Evolutionary conservation across 2,329 filamentous ascomycete genomes (phyloP).

Genomic region (Raffaelea albimanens): DNA sequence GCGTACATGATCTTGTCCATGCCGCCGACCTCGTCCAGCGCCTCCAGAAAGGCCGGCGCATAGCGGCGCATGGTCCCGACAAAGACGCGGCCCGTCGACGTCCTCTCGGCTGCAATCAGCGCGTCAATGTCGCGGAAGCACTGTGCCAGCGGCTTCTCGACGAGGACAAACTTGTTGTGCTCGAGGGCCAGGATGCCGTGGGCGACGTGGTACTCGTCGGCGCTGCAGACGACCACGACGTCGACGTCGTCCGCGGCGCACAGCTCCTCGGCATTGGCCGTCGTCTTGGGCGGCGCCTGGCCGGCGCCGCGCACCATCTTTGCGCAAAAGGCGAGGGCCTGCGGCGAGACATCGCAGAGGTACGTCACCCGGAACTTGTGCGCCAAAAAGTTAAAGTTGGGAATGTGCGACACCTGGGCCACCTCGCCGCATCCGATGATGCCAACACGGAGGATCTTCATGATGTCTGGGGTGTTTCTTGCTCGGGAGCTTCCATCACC

Average conservation of each 20-base stretch:
- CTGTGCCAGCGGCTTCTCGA: conserved; percentile 50
- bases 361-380: conserved; percentile 34
- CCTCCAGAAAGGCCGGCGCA: conserved; percentile 42
- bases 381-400: conserved; percentile 33
- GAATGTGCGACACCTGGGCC: conserved; percentile 43
- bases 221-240: conserved; percentile 42
- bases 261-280: conserved; percentile 29
- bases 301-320: conserved; percentile 11
- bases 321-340: conserved; percentile 18
- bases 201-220: conserved; percentile 44
- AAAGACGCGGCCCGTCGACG: conserved; percentile 35
- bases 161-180: conserved; percentile 44
- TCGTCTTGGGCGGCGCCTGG: conserved; percentile 18
- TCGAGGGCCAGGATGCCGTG: conserved; percentile 42
- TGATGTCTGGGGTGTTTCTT: background rate
- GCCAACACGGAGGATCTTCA: conserved; percentile 22
- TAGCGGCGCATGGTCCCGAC: conserved; percentile 56
- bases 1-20: conserved; percentile 47
- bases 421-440: conserved; percentile 39
- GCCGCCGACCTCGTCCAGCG: conserved; percentile 41
- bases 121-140: conserved; percentile 32
- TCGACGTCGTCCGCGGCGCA: conserved; percentile 34
- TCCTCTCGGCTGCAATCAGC: conserved; percentile 39
- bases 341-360: conserved; percentile 40
- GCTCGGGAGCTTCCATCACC: too few species aligned